Conservation (phyloP, 192 early-diverging fungal species). For the Coemansia sp. region DNA sequence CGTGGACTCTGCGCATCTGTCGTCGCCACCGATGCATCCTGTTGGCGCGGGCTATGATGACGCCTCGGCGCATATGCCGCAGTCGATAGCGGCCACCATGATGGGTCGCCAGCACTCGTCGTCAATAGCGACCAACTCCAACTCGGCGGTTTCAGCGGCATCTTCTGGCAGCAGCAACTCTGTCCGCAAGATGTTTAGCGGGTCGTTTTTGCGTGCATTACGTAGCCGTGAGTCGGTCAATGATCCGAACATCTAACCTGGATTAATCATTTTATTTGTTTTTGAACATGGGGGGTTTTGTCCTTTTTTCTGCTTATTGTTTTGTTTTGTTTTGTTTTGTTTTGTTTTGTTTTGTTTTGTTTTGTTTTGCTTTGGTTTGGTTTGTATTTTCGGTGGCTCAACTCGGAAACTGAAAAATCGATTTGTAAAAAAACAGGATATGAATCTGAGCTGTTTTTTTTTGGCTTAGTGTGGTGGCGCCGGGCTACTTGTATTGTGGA, state of each 20-base stretch:
- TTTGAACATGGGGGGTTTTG: neutral
- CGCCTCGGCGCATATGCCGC: slow-evolving; percentile 9
- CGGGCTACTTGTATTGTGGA: neutral
- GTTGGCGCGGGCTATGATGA: slow-evolving; percentile 7
- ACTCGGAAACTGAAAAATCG: neutral
- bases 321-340: slow-evolving; percentile 6
- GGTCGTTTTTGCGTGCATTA: slow-evolving; percentile 43
- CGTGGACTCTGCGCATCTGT: slow-evolving; percentile 20
- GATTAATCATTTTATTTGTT: slow-evolving; percentile 1
- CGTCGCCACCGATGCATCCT: slow-evolving; percentile 16
- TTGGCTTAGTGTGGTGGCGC: neutral
- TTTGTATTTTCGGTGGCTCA: neutral
- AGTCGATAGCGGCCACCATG: slow-evolving; percentile 32
- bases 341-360: too few species aligned
- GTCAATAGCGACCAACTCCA: slow-evolving; percentile 13
- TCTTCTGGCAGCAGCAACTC: slow-evolving; percentile 23
- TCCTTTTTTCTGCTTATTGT: neutral
- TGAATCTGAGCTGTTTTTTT: neutral
- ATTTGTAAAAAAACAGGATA: neutral
- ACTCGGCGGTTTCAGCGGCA: slow-evolving; percentile 14
- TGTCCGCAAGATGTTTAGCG: slow-evolving; percentile 55
- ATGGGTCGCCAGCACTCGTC: slow-evolving; percentile 22
- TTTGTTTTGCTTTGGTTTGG: too few species aligned
- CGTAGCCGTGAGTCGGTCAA: slow-evolving; percentile 53
- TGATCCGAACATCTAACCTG: slow-evolving; percentile 17